Evolutionary conservation across 768 basidiomycete genomes (phyloP).

Genomic region (Mycena amicta): DNA sequence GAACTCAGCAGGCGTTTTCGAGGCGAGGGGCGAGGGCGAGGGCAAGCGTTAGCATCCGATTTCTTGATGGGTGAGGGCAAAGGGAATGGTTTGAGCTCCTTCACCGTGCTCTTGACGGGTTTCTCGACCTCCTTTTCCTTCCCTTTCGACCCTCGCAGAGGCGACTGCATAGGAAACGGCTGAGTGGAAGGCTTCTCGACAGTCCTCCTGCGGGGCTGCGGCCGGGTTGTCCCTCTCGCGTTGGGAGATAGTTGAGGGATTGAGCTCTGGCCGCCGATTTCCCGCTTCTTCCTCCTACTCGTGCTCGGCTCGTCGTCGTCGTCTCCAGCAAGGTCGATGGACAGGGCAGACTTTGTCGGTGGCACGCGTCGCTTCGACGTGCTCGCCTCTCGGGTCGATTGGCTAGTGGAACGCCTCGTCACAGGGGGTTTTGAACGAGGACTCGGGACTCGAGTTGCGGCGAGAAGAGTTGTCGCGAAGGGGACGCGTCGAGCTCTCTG

Average conservation of each 20-base stretch:
- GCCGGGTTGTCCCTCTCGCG: not conserved
- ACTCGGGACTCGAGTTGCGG: conserved; percentile 3
- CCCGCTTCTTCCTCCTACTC: not conserved
- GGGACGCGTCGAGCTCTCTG: conserved; percentile 14
- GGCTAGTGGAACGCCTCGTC: not conserved
- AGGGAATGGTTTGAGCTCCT: conserved; percentile 2
- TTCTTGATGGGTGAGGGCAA: not conserved
- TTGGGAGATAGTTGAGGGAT: not conserved
- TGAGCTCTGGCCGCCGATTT: not conserved
- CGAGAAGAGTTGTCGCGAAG: conserved; percentile 12
- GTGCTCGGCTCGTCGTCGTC: not conserved
- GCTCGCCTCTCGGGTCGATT: no score
- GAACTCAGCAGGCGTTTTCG: not conserved
- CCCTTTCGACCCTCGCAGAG: not conserved
- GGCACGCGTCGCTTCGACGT: not conserved
- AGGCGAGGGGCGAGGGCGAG: no score
- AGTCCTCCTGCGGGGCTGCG: not conserved
- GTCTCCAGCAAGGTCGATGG: not conserved
- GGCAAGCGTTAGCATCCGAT: no score
- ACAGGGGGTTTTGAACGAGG: not conserved
- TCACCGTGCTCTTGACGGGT: no score
- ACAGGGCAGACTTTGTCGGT: not conserved
- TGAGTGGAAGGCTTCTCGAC: not conserved
- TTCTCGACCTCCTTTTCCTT: conserved; percentile 6
- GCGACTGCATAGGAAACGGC: not conserved